Conservation (phyloP, 495 filamentous ascomycete genomes). For the Xylaria bambusicola region DNA sequence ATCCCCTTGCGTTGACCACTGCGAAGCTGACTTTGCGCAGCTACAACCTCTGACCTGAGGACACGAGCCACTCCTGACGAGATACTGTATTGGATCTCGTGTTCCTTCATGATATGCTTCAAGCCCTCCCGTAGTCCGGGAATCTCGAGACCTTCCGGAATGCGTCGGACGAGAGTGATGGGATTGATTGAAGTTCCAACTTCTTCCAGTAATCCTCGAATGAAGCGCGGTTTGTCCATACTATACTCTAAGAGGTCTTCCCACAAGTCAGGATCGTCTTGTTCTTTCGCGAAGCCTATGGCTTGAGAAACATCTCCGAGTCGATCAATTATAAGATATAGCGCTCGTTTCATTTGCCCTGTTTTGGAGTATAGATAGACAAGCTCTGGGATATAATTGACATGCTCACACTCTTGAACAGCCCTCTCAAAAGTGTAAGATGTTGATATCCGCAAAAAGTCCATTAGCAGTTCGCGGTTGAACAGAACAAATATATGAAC, state of each 20-base stretch:
- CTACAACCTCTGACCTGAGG: slow-evolving; percentile 80
- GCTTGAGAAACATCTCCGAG: slow-evolving; percentile 86
- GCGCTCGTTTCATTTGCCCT: slow-evolving; percentile 84
- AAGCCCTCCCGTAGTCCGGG: slow-evolving; percentile 85
- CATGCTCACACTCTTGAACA: slow-evolving; percentile 72
- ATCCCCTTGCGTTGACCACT: slow-evolving; percentile 79
- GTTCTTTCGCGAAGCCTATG: slow-evolving; percentile 90
- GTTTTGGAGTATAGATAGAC: slow-evolving; percentile 94
- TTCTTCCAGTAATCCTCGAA: slow-evolving; percentile 87
- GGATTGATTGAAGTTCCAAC: slow-evolving; percentile 92
- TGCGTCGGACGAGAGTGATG: slow-evolving; percentile 82
- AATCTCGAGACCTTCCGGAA: slow-evolving; percentile 88
- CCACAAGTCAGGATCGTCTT: slow-evolving; percentile 89
- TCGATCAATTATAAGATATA: slow-evolving; percentile 87
- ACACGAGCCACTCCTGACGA: slow-evolving; percentile 86
- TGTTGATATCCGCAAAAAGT: slow-evolving; percentile 81
- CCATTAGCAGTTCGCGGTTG: slow-evolving; percentile 76
- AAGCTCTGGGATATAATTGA: slow-evolving; percentile 81
- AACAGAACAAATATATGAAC: slow-evolving; percentile 84
- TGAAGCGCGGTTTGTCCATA: slow-evolving; percentile 96
- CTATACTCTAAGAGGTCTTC: slow-evolving; percentile 90
- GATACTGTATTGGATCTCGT: slow-evolving; percentile 89
- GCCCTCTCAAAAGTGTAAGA: slow-evolving; percentile 83
- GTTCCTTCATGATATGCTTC: slow-evolving; percentile 83
- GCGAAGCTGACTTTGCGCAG: slow-evolving; percentile 75